Base-by-base conservation (phyloP, 2,329 filamentous ascomycete genomes). In the Gremmenia infestans region DNA sequence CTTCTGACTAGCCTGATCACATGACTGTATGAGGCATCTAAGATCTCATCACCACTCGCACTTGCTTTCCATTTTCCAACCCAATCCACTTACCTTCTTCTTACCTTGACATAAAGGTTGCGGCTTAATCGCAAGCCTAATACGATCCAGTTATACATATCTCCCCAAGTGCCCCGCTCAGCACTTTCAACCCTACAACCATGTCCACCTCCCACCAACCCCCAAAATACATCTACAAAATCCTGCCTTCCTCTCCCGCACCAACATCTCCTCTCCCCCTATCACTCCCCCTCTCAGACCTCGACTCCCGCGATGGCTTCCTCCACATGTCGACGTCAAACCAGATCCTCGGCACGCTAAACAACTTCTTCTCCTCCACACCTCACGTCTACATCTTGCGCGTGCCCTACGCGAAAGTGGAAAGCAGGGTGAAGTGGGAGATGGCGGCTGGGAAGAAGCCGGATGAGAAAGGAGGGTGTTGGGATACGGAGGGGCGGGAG, bases 161-260 rank as follows among this genome's bases (percentile, higher is more conserved):
- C 28, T 11, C 28, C 8, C 11, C 28, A 11, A 11, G 11, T 9
- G 8, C 28, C 28, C 28, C 9, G 2, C 9, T 3, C 28, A 11
- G 28, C 28, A 32, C 28, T 11, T 8, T 11, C 11, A 11, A 2
- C 28, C 28, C 2, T 2, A 43, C 40, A n/a, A 43, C 37, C 37
- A 48, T 48, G 46, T 32, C 46, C 37, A 15, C 46, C 14, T 19
- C 19, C 23, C 25, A 19, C n/a, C 11, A 11, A 23, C 39, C 53
- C 5, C 67, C 66, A 46, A 62, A 54, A 42, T 69, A 65, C 55
- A 67, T 69, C 50, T 69, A 69, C 60, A 69, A 69, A 48, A 68
- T 69, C 57, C 54, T 69, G 15, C 65, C 67, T 15, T 51, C 64
- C 6, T 45, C 57, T 7, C 55, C 61, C 2, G 9, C 60, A 28